These are phyloP conservation scores for Scheffersomyces cryptocercus DNA, from an alignment of 1,139 yeast species.

Conservation along the genomic window DNA sequence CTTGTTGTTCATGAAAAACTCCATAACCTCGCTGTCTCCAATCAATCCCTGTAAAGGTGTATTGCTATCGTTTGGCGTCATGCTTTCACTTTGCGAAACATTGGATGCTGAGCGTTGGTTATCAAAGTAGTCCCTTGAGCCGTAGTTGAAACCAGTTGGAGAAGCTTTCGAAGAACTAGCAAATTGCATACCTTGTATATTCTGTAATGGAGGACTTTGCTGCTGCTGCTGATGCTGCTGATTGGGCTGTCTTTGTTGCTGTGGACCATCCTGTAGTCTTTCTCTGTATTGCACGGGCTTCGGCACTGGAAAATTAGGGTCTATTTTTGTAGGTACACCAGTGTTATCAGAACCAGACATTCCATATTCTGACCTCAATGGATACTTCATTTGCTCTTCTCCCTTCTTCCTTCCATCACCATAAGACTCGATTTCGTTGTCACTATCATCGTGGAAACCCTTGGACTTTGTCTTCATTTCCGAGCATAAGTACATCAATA, in stretches of 20 bases:
- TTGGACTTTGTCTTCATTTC: conserved; percentile 59
- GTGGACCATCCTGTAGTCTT: conserved; percentile 1
- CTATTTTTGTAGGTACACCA: neutral
- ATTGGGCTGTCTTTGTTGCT: conserved; percentile 9
- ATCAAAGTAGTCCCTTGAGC: neutral
- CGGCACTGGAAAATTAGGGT: neutral
- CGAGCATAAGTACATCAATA: conserved; percentile 73
- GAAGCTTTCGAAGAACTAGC: neutral
- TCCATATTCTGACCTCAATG: neutral
- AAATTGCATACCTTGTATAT: neutral
- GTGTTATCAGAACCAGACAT: neutral
- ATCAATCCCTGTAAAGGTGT: conserved; percentile 9
- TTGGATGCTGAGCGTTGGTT: neutral
- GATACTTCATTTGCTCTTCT: no score
- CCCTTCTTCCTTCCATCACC: neutral
- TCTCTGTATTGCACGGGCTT: neutral
- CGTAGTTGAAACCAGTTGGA: neutral
- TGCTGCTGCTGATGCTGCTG: conserved; percentile 3
- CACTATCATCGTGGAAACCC: conserved; percentile 13
- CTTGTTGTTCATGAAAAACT: conserved; percentile 69
- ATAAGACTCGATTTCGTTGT: conserved; percentile 9
- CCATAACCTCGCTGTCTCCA: conserved; percentile 62
- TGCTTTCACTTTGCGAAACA: conserved; percentile 4
- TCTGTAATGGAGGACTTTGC: neutral
- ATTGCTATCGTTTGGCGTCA: conserved; percentile 7